phyloP scores from a whole-genome alignment of 2,329 filamentous ascomycete species.

The Trichoderma harzianum region DNA sequence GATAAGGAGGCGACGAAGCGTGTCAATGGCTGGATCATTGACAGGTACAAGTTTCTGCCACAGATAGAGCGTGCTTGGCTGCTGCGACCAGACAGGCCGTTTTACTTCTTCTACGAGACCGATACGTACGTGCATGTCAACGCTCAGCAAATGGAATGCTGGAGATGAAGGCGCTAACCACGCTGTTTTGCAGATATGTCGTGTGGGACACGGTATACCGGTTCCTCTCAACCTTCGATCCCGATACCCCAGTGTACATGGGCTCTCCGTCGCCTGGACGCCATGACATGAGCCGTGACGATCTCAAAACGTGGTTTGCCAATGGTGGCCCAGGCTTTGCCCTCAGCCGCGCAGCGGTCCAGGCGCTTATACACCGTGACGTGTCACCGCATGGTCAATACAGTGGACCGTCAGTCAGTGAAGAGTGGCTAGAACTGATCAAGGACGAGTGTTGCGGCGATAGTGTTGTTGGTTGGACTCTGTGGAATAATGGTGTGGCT shows the following conservation, averaged over 20 bases:
- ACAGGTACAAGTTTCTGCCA: conserved; percentile 57
- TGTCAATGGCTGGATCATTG: conserved; percentile 48
- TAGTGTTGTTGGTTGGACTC: conserved; percentile 46
- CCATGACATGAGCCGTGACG: conserved; percentile 26
- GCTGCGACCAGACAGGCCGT: conserved; percentile 45
- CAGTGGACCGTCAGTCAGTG: conserved; percentile 35
- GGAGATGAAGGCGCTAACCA: neutral
- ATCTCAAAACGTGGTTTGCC: conserved; percentile 42
- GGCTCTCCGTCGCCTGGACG: conserved; percentile 46
- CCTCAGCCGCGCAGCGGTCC: conserved; percentile 43
- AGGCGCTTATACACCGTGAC: conserved; percentile 37
- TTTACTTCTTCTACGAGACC: conserved; percentile 56
- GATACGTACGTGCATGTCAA: conserved; percentile 43
- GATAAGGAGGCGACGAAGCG: conserved; percentile 30
- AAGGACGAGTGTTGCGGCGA: conserved; percentile 51
- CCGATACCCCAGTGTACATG: conserved; percentile 43
- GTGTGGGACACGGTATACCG: conserved; percentile 43
- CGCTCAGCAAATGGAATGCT: neutral
- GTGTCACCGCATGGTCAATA: conserved; percentile 35
- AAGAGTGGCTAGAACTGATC: conserved; percentile 41
- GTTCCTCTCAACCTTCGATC: conserved; percentile 47
- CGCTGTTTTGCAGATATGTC: conserved; percentile 9
- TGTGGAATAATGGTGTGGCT: conserved; percentile 42
- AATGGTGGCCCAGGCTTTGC: conserved; percentile 49
- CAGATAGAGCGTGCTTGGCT: conserved; percentile 51